Base-by-base conservation (phyloP, 169 alveolate species). In the Plasmodium cynomolgi region DNA sequence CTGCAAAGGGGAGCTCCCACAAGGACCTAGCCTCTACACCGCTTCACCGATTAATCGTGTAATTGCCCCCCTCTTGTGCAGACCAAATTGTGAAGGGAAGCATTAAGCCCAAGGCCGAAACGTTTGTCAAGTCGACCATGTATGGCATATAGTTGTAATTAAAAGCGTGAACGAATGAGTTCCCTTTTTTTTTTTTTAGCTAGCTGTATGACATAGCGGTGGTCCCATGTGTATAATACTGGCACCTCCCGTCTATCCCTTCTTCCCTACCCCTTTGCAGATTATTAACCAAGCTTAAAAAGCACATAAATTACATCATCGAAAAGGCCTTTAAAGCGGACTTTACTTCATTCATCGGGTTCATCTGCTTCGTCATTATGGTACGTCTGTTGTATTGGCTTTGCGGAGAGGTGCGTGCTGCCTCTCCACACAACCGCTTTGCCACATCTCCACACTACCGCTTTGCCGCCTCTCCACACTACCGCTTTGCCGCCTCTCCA, bases 301-400 rank as follows among this genome's bases (percentile, higher is more conserved):
- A 50, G 58, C 93, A 85, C 50, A 85, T 85, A 56, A 47, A 23
- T 44, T 74, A 85, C 62, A 85, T 85, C 81, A 47, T 85, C 0
- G 80, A 85, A 9, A 85, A 85, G 68, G 84, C 93, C 20, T 85
- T 85, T 68, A 74, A 33, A 77, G 73, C 93, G 39, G 93, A 85
- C 37, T 1, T 74, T 15, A 39, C 58, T 29, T 74, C 93, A 5
- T 85, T 85, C 41, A 47, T 85, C 6, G 93, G 93, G 23, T 85
- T 85, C 81, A 5, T 75, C 20, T 85, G 93, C n/a, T 33, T 80
- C 9, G 34, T 85, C 81, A 54, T 85, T 75, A 74, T 85, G 84
- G 93, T 85, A 82, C 39, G 68, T 74, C 31, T 47, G 6, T 9
- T 77, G 50, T 50, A 31, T 62, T 62, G 31, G 33, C 33, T 62